Percentiles rank a stretch among this genome's conserved stretches.
phyloP scores from a whole-genome alignment of 2,329 filamentous ascomycete species.

The Talaromyces sp. region DNA sequence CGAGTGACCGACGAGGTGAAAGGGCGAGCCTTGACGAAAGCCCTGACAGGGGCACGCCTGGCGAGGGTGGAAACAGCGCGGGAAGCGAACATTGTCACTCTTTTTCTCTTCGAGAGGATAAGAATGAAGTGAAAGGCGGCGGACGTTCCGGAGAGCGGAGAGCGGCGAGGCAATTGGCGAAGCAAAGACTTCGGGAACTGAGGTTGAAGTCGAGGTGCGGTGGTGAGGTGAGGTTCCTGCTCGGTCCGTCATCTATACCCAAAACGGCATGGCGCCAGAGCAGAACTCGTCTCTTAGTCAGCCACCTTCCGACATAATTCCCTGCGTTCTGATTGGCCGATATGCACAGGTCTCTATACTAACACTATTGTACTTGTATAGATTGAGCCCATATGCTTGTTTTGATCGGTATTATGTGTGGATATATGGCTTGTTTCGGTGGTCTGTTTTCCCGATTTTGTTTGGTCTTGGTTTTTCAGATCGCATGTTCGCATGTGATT shows the following conservation, averaged over 20 bases:
- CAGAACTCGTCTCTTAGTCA: not conserved
- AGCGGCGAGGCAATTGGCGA: slow-evolving; percentile 11
- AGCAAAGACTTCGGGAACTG: slow-evolving; percentile 3
- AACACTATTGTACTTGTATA: slow-evolving; percentile 2
- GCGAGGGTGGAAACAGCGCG: slow-evolving; percentile 43
- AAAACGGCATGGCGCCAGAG: slow-evolving; percentile 1
- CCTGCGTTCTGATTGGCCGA: not conserved
- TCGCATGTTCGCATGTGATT: too few species aligned
- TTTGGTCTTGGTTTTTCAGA: too few species aligned
- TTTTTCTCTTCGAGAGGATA: not conserved
- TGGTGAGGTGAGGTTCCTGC: slow-evolving; percentile 12
- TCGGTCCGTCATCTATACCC: slow-evolving; percentile 11
- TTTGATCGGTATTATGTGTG: too few species aligned
- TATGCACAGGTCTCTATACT: not conserved
- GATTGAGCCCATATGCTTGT: too few species aligned
- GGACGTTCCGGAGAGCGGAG: not conserved
- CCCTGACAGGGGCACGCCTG: slow-evolving; percentile 39
- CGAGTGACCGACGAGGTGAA: slow-evolving; percentile 42
- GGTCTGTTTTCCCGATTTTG: too few species aligned
- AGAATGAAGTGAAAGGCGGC: not conserved
- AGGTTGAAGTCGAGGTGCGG: slow-evolving; percentile 10
- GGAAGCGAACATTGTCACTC: slow-evolving; percentile 40
- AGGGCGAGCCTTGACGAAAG: slow-evolving; percentile 36
- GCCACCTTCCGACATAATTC: not conserved
- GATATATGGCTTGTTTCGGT: too few species aligned